Evolutionary conservation across 192 early-diverging fungal species (phyloP).

Genomic region (Coemansia sp.): DNA sequence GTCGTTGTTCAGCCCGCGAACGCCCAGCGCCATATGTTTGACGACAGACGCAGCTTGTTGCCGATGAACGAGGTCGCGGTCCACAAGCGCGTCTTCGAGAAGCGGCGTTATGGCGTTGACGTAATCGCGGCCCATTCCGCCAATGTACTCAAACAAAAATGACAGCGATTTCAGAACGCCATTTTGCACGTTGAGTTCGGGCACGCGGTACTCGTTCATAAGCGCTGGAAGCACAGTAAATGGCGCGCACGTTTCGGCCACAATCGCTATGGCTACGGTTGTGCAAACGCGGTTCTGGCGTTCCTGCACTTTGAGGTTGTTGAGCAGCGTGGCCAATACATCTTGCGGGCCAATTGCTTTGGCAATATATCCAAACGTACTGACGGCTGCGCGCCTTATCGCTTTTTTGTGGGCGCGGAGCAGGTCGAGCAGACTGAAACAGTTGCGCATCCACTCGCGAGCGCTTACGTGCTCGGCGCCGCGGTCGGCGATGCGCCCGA

Average conservation of each 20-base stretch:
- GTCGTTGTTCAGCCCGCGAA: conserved; percentile 89
- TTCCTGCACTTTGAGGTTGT: conserved; percentile 98
- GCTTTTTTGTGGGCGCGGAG: conserved; percentile 94
- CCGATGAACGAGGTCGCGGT: conserved; percentile 96
- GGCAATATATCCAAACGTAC: conserved; percentile 99
- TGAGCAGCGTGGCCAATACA: conserved; percentile 94
- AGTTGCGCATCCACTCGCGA: conserved; percentile 99
- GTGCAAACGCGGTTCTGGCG: conserved; percentile 99
- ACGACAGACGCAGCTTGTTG: conserved; percentile 96
- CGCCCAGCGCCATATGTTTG: conserved; percentile 94
- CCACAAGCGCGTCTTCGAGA: conserved; percentile 94
- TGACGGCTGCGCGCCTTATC: conserved; percentile 94
- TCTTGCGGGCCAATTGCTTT: conserved; percentile 99
- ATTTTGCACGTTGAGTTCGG: conserved; percentile 99
- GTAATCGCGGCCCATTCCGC: conserved; percentile 97
- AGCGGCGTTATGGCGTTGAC: conserved; percentile 95
- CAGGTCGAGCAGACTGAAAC: conserved; percentile 96
- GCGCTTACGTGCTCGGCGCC: conserved; percentile 94
- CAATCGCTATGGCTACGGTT: conserved; percentile 97
- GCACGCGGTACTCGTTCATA: conserved; percentile 99
- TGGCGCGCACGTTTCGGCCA: conserved; percentile 95
- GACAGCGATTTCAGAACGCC: conserved; percentile 93
- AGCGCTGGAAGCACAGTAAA: conserved; percentile 97
- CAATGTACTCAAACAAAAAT: conserved; percentile 99
- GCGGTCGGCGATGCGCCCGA: conserved; percentile 97